Percentiles rank a stretch among this genome's conserved stretches.
Evolutionary conservation across 148 eudicot species (phyloP).

Genomic region (Diospyros kaki): DNA sequence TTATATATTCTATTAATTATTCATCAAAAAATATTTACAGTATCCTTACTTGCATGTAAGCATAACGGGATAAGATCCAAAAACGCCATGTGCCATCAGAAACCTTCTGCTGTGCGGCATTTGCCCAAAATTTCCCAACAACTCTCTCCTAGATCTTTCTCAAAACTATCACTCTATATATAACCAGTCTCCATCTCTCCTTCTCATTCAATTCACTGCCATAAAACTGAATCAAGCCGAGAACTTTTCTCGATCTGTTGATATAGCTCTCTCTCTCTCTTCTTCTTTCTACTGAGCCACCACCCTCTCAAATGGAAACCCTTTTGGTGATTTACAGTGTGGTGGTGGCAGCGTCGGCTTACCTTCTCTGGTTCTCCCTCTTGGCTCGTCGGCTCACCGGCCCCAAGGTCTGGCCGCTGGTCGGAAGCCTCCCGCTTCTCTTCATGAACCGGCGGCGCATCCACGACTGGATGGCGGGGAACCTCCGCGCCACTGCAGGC

Average conservation of each 20-base stretch:
- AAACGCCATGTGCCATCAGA: no score
- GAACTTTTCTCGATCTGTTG: no score
- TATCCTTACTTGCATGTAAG: no score
- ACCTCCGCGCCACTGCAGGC: constrained; percentile 48
- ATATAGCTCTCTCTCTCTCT: neutral
- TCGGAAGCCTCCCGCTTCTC: constrained; percentile 67
- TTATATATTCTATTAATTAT: no score
- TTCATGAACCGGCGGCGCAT: constrained; percentile 52
- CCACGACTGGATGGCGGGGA: constrained; percentile 75
- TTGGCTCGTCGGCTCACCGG: constrained; percentile 42
- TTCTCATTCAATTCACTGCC: constrained; percentile 18
- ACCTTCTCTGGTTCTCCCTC: constrained; percentile 62
- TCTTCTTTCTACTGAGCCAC: neutral
- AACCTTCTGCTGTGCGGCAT: no score
- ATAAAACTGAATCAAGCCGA: neutral
- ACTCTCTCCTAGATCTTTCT: constrained; percentile 43
- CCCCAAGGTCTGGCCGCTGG: constrained; percentile 60
- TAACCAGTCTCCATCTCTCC: constrained; percentile 13
- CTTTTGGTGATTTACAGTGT: constrained; percentile 23
- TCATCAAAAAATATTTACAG: no score
- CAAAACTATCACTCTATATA: constrained; percentile 25
- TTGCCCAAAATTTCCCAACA: constrained; percentile 40
- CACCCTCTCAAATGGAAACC: constrained; percentile 33
- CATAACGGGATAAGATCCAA: no score
- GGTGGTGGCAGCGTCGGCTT: constrained; percentile 34